phyloP scores from a whole-genome alignment of 495 filamentous ascomycete genomes.

The Aspergillus cristatus region DNA sequence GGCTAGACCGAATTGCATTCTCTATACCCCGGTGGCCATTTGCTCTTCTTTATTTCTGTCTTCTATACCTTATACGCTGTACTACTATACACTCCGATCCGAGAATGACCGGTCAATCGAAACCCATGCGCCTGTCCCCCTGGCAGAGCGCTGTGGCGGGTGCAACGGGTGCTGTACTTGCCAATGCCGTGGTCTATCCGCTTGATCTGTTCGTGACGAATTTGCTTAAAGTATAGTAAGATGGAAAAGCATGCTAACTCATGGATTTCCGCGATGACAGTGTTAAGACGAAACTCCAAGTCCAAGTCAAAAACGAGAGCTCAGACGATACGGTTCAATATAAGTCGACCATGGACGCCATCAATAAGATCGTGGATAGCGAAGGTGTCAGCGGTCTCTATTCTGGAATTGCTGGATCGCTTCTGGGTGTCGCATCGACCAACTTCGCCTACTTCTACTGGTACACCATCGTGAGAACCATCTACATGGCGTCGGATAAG shows the following conservation, averaged over 20 bases:
- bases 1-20: too few species aligned
- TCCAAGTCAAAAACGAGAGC: conserved; percentile 68
- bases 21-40: too few species aligned
- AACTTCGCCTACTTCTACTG: conserved; percentile 99
- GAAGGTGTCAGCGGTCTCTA: conserved; percentile 82
- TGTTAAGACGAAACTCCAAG: conserved; percentile 94
- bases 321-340: conserved; percentile 52
- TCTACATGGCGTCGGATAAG: conserved; percentile 66
- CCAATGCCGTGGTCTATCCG: conserved; percentile 94
- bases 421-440: conserved; percentile 89
- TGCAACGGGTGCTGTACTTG: conserved; percentile 85
- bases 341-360: conserved; percentile 75
- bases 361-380: conserved; percentile 72
- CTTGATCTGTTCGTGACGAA: conserved; percentile 73
- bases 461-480: conserved; percentile 80
- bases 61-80: background rate
- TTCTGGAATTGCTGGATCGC: conserved; percentile 73
- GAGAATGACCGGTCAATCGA: conserved; percentile 72
- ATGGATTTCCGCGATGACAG: conserved; percentile 35
- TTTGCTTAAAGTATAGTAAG: background rate
- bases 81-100: background rate
- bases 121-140: conserved; percentile 65
- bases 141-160: conserved; percentile 93
- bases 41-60: background rate
- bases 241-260: conserved; percentile 5